Evolutionary conservation across 129 eudicot genomes (phyloP).

Genomic region (Smallanthus sonchifolius): DNA sequence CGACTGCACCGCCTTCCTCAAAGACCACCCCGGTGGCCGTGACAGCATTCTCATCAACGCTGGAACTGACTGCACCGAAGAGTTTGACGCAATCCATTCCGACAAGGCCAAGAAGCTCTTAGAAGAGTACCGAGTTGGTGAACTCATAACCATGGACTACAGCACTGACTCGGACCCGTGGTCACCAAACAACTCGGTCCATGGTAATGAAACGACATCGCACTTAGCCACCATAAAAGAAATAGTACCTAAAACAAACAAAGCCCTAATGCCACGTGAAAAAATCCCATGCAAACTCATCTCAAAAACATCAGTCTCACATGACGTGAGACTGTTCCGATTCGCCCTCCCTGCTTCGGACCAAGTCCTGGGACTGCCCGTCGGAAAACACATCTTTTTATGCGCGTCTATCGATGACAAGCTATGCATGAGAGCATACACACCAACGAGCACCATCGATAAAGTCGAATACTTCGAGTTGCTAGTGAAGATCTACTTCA

Average conservation of each 20-base stretch:
- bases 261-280: conserved; percentile 65
- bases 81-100: conserved; percentile 92
- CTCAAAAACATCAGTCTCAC: conserved; percentile 52
- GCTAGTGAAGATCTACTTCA: conserved; percentile 76
- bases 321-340: conserved; percentile 64
- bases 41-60: conserved; percentile 94
- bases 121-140: conserved; percentile 72
- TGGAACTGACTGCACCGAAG: conserved; percentile 90
- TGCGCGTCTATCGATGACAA: conserved; percentile 65
- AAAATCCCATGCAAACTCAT: conserved; percentile 69
- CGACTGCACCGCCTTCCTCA: conserved; percentile 73
- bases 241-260: conserved; percentile 25
- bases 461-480: conserved; percentile 73
- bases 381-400: conserved; percentile 79
- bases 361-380: conserved; percentile 72
- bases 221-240: conserved; percentile 59
- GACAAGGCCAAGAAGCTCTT: conserved; percentile 74
- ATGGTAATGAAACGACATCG: conserved; percentile 34
- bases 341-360: conserved; percentile 62
- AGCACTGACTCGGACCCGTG: conserved; percentile 47
- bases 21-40: conserved; percentile 88
- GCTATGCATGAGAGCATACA: conserved; percentile 96
- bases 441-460: conserved; percentile 65
- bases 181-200: conserved; percentile 68
- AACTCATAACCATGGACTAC: conserved; percentile 52